Evolutionary conservation across 140 eudicot species (phyloP).

Genomic region (Senecio squalidus): DNA sequence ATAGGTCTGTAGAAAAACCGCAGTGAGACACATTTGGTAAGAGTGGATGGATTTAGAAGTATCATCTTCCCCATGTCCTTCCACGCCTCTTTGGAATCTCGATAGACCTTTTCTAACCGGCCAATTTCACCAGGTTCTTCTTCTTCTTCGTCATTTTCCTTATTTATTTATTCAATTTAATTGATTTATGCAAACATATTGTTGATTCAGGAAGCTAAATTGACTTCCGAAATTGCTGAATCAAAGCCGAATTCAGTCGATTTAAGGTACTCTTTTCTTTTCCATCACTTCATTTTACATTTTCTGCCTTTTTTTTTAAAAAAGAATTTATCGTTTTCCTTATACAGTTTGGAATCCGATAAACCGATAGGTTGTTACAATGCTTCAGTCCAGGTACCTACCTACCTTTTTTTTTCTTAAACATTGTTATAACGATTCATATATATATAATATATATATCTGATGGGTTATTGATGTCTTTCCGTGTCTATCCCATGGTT

Average conservation of each 20-base stretch:
- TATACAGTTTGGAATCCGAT: slow-evolving; percentile 46
- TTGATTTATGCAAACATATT: background rate
- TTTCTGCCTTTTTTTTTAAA: background rate
- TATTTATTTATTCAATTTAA: no score
- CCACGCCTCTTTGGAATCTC: slow-evolving; percentile 69
- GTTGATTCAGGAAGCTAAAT: slow-evolving; percentile 39
- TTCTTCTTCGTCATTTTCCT: no score
- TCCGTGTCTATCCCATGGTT: no score
- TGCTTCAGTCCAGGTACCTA: slow-evolving; percentile 81
- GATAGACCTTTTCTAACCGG: slow-evolving; percentile 78
- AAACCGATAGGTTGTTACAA: slow-evolving; percentile 70
- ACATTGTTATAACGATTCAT: no score
- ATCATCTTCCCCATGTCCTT: slow-evolving; percentile 22
- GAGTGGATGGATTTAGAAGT: no score
- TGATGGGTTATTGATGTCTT: no score
- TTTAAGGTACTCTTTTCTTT: slow-evolving; percentile 26
- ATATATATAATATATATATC: no score
- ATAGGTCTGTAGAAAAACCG: no score
- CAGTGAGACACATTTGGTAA: no score
- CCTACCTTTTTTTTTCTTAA: background rate
- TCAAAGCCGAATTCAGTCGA: slow-evolving; percentile 39
- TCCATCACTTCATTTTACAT: background rate
- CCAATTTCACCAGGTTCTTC: slow-evolving; percentile 58
- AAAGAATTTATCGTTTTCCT: background rate
- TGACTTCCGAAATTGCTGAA: slow-evolving; percentile 33